Percentiles rank a stretch among this genome's conserved stretches.
Evolutionary conservation across 352 stramenopile genomes (phyloP).

Genomic region (Globisporangium yorkense): DNA sequence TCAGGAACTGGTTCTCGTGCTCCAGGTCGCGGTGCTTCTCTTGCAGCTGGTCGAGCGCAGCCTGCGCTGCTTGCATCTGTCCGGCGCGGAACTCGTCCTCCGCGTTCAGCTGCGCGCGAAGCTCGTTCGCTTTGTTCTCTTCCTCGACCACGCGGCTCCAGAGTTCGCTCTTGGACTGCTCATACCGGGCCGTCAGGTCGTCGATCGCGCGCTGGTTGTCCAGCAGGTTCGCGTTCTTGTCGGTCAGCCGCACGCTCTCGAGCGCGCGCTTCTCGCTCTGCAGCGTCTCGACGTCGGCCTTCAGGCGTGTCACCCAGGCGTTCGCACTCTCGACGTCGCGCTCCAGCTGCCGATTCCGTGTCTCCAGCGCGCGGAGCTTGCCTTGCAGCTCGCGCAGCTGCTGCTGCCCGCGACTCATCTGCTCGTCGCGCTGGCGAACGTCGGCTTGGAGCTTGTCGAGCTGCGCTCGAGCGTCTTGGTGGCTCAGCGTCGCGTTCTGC

Average conservation of each 20-base stretch:
- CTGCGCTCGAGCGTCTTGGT: slow-evolving; percentile 36
- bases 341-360: slow-evolving; percentile 28
- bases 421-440: slow-evolving; percentile 35
- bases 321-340: slow-evolving; percentile 26
- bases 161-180: slow-evolving; percentile 32
- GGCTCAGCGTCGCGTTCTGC: slow-evolving; percentile 31
- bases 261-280: slow-evolving; percentile 32
- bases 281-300: slow-evolving; percentile 24
- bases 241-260: slow-evolving; percentile 18
- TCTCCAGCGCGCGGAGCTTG: slow-evolving; percentile 22
- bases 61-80: slow-evolving; percentile 13
- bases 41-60: slow-evolving; percentile 24
- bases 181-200: slow-evolving; percentile 31
- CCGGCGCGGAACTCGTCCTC: slow-evolving; percentile 19
- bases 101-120: slow-evolving; percentile 29
- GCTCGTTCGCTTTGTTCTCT: slow-evolving; percentile 30
- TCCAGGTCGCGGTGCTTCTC: slow-evolving; percentile 31
- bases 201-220: slow-evolving; percentile 21
- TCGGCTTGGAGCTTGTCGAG: slow-evolving; percentile 32
- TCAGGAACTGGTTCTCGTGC: slow-evolving; percentile 35
- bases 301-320: slow-evolving; percentile 26
- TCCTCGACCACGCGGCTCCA: slow-evolving; percentile 35
- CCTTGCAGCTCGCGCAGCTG: slow-evolving; percentile 31
- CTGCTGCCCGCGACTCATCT: slow-evolving; percentile 37
- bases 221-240: slow-evolving; percentile 13